A percentile compares a stretch with the other conserved stretches of the same genome.
Evolutionary conservation across 345 rosid species (phyloP).

Genomic region (Draba incana): DNA sequence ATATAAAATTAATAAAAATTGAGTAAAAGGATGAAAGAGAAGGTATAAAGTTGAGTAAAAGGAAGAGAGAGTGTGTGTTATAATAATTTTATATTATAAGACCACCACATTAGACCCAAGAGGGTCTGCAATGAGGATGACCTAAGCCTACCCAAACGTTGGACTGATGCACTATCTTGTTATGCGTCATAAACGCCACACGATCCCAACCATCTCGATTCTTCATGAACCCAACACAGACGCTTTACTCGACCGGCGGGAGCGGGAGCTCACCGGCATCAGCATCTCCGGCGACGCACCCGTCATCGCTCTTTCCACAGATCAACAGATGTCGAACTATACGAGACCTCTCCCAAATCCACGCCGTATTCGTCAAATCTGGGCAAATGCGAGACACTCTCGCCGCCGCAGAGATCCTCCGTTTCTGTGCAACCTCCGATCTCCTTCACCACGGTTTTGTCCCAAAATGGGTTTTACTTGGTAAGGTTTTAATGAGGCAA

Average conservation of each 20-base stretch:
- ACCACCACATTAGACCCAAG: too few species aligned
- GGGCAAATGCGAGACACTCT: conserved; percentile 62
- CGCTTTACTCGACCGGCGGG: conserved; percentile 27
- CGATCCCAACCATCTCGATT: conserved; percentile 20
- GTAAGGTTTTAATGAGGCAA: too few species aligned
- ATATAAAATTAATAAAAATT: too few species aligned
- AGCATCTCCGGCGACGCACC: conserved; percentile 33
- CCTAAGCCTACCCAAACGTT: background rate
- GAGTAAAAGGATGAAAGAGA: too few species aligned
- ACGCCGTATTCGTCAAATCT: conserved; percentile 67
- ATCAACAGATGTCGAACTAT: conserved; percentile 54
- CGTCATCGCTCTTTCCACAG: conserved; percentile 61
- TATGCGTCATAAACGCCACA: conserved; percentile 28
- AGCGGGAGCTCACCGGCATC: conserved; percentile 26
- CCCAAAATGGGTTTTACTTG: too few species aligned
- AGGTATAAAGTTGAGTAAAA: too few species aligned
- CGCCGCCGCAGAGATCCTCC: conserved; percentile 71
- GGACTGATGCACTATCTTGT: background rate
- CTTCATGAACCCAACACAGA: conserved; percentile 36
- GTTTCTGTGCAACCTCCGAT: conserved; percentile 51
- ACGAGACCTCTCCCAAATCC: conserved; percentile 59
- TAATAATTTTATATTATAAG: too few species aligned
- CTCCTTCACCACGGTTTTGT: conserved; percentile 42
- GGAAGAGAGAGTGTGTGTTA: too few species aligned
- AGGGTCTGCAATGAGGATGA: too few species aligned